These are phyloP conservation scores for Penicillium cosmopolitanum DNA, from an alignment of 495 filamentous ascomycete species.

Conservation along the genomic window DNA sequence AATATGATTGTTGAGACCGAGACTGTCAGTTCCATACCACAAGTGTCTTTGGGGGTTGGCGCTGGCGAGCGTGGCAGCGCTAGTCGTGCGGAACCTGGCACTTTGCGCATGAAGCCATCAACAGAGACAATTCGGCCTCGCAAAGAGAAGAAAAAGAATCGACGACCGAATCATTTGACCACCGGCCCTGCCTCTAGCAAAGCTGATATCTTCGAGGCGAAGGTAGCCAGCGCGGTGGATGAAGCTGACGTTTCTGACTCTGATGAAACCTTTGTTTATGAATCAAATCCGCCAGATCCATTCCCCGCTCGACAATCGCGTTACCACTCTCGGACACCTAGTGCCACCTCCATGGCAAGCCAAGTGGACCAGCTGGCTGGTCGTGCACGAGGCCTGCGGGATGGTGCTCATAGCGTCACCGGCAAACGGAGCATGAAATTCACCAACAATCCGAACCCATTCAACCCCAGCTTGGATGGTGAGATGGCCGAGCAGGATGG, in stretches of 20 bases:
- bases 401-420: conserved; percentile 65
- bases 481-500: conserved; percentile 65
- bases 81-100: conserved; percentile 63
- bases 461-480: conserved; percentile 62
- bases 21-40: conserved; percentile 88
- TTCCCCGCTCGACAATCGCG: conserved; percentile 71
- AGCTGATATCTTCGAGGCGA: conserved; percentile 96
- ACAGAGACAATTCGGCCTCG: conserved; percentile 91
- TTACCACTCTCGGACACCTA: conserved; percentile 94
- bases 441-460: conserved; percentile 79
- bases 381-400: conserved; percentile 66
- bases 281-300: conserved; percentile 92
- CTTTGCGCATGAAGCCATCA: conserved; percentile 83
- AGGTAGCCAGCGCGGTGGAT: conserved; percentile 93
- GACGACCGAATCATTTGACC: conserved; percentile 64
- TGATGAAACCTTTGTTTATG: conserved; percentile 98
- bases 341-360: conserved; percentile 87
- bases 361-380: conserved; percentile 71
- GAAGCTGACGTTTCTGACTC: conserved; percentile 93
- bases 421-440: conserved; percentile 98
- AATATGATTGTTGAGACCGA: conserved; percentile 99
- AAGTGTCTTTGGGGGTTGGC: conserved; percentile 76
- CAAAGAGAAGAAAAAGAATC: conserved; percentile 83
- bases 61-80: conserved; percentile 61
- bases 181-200: conserved; percentile 79